Conservation (phyloP, 768 basidiomycete genomes). For the Nidularia sp. region DNA sequence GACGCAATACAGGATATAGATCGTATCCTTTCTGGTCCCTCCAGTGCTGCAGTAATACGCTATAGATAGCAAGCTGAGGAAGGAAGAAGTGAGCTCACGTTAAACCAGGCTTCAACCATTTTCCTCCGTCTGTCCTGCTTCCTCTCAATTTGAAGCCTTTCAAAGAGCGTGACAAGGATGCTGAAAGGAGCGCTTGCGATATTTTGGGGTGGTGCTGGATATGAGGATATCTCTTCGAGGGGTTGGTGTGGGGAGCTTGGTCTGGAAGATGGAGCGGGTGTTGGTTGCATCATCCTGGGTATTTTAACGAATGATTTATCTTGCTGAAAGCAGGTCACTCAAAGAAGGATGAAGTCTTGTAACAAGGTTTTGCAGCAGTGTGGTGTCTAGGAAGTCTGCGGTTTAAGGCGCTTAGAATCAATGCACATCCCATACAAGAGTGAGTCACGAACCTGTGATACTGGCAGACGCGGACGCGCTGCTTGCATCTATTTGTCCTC, state of each 20-base stretch:
- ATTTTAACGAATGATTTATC: not conserved
- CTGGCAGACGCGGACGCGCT: constrained; percentile 23
- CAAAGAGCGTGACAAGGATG: constrained; percentile 68
- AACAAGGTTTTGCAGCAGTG: not conserved
- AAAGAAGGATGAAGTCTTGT: not conserved
- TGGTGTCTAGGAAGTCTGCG: not conserved
- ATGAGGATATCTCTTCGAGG: constrained; percentile 23
- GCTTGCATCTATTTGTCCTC: constrained; percentile 23
- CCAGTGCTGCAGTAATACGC: constrained; percentile 60
- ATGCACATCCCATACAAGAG: no score
- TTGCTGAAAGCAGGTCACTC: not conserved
- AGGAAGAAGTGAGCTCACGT: constrained; percentile 41
- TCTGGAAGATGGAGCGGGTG: constrained; percentile 61
- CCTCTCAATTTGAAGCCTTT: constrained; percentile 66
- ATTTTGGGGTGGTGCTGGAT: constrained; percentile 61
- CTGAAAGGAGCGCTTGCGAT: constrained; percentile 66
- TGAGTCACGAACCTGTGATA: constrained; percentile 10
- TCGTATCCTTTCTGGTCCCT: constrained; percentile 81
- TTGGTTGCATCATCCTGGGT: constrained; percentile 50
- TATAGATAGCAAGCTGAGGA: constrained; percentile 1
- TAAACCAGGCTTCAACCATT: constrained; percentile 75
- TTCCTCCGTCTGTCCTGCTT: constrained; percentile 73
- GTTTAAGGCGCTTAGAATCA: not conserved
- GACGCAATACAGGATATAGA: constrained; percentile 83
- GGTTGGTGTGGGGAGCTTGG: constrained; percentile 37